Base-by-base conservation (phyloP, 2,329 filamentous ascomycete genomes). In the Aureobasidium sp. region DNA sequence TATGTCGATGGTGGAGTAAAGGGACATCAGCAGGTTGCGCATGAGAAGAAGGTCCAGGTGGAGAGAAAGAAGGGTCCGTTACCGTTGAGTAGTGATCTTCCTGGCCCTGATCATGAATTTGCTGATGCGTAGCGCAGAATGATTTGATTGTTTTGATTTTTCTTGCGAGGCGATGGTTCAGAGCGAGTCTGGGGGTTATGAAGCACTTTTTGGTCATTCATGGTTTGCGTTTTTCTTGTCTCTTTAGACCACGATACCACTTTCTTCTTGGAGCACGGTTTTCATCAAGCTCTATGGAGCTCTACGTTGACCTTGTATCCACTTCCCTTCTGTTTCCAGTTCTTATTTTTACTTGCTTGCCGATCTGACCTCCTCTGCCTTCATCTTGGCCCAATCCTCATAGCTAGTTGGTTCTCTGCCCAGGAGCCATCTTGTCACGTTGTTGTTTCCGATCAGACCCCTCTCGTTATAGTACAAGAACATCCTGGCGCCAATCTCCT, bases 381-480 rank as follows among this genome's bases (percentile, higher is more conserved):
- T 58, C 32, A 41, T n/a, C 37, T 53, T 39, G 13, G 59, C 62
- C 65, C 66, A 68, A 10, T 62, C 64, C 13, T 51, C 41, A 62
- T 65, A 66, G 5, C 34, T 39, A 51, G 62, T 60, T 15, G 65
- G 55, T 29, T 64, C 61, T 46, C 65, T 57, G 12, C 64, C 67
- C 47, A 68, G 39, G 44, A 69, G n/a, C 66, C 56, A 59, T 39
- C 63, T 62, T 52, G 68, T 26, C n/a, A 66, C 64, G 44, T 67
- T 67, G n/a, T 59, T 41, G 41, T 65, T 69, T 8, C 67, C 67
- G 2, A 67, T 39, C 50, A 68, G 44, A 0, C 67, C 67, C 20
- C 63, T 62, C 39, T 48, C 56, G 20, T 67, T 66, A 58, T 69
- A 69, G 46, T 66, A 68, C 47, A 67, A 55, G 7, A 67, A 46